These are phyloP conservation scores for Bombardia bombarda DNA, from an alignment of 495 filamentous ascomycete species.

Conservation along the genomic window DNA sequence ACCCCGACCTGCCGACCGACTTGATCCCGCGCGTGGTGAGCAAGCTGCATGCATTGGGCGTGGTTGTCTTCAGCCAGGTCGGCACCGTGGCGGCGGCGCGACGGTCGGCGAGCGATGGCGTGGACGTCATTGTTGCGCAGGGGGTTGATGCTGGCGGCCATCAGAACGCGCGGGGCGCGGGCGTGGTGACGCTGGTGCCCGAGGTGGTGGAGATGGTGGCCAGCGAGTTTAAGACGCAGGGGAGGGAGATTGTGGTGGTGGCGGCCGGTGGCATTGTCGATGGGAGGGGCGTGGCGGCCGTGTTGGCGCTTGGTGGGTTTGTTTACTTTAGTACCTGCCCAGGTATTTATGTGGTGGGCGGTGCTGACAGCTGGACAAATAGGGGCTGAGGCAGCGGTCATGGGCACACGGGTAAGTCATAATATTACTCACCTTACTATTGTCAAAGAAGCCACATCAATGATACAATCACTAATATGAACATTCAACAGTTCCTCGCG, in stretches of 20 bases:
- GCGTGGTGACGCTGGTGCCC: constrained; percentile 40
- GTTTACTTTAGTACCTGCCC: background rate
- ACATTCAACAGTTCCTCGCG: constrained; percentile 45
- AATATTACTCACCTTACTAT: background rate
- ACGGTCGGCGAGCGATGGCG: constrained; percentile 31
- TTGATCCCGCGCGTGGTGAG: constrained; percentile 36
- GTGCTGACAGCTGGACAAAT: background rate
- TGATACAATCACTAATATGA: no score
- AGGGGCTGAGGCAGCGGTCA: constrained; percentile 52
- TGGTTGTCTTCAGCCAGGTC: constrained; percentile 47
- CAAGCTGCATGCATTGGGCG: constrained; percentile 21
- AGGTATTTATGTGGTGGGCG: background rate
- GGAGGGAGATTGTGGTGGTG: constrained; percentile 47
- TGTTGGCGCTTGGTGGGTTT: constrained; percentile 49
- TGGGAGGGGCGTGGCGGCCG: constrained; percentile 55
- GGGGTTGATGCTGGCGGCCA: constrained; percentile 72
- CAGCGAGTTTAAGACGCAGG: constrained; percentile 21
- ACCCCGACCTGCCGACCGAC: background rate
- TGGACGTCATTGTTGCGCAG: constrained; percentile 65
- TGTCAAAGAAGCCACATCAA: no score
- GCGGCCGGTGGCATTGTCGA: constrained; percentile 71
- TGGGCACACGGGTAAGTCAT: constrained; percentile 57
- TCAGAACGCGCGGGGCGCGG: constrained; percentile 49
- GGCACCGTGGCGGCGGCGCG: constrained; percentile 51
- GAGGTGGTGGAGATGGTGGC: constrained; percentile 44